A percentile compares a stretch with the other conserved stretches of the same genome.
phyloP scores from a whole-genome alignment of 2,329 filamentous ascomycete species.

The Balansia obtecta region DNA sequence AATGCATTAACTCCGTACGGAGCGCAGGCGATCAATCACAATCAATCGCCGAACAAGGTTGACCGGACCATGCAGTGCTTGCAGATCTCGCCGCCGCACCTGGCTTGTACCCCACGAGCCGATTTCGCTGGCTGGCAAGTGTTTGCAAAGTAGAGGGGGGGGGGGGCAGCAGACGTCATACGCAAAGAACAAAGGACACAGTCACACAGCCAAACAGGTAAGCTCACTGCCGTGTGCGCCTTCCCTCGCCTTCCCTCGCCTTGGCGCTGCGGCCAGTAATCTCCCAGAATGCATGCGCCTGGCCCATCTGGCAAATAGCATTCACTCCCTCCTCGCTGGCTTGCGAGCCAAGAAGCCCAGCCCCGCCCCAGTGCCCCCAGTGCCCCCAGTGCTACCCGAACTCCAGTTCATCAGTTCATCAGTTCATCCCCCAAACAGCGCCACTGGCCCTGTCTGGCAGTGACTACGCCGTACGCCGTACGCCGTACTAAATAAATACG shows the following conservation, averaged over 20 bases:
- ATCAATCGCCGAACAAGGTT: neutral
- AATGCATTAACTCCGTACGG: no score
- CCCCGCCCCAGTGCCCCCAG: neutral
- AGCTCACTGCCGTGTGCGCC: neutral
- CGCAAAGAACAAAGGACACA: neutral
- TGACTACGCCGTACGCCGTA: no score
- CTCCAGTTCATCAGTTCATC: neutral
- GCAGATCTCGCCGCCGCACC: neutral
- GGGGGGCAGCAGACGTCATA: slow-evolving; percentile 7
- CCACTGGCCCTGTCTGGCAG: no score
- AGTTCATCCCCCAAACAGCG: no score
- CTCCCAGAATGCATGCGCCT: neutral
- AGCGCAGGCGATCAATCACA: no score
- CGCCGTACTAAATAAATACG: no score
- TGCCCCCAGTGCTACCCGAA: neutral
- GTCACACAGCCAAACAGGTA: neutral
- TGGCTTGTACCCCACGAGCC: slow-evolving; percentile 10
- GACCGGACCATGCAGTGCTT: neutral
- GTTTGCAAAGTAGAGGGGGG: no score
- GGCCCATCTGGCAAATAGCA: neutral
- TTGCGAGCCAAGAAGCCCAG: no score
- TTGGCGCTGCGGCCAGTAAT: slow-evolving; percentile 1
- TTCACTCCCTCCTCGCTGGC: neutral
- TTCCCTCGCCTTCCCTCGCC: no score
- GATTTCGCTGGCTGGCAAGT: slow-evolving; percentile 10